A percentile compares a stretch with the other conserved stretches of the same genome.
These are phyloP conservation scores for Lyophyllum decastes DNA, from an alignment of 768 basidiomycete genomes.

Conservation along the genomic window DNA sequence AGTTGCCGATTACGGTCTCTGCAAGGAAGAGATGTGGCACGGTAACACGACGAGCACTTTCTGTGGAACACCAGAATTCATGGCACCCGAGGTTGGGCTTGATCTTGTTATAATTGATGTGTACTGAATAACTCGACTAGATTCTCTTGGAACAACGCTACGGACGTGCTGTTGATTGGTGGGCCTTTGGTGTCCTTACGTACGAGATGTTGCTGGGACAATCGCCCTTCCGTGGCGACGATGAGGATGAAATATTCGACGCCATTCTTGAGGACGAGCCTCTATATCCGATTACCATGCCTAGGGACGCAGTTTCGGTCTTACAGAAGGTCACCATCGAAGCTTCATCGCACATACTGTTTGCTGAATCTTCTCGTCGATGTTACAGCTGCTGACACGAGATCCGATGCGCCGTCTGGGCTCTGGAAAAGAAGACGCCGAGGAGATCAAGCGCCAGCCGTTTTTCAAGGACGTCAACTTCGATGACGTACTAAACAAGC, in stretches of 20 bases:
- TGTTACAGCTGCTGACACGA: constrained; percentile 80
- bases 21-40: constrained; percentile 99
- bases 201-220: constrained; percentile 99
- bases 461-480: constrained; percentile 99
- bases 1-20: constrained; percentile 98
- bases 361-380: background rate
- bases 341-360: background rate
- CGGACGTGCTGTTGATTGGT: constrained; percentile 99
- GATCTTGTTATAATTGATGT: background rate
- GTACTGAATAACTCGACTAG: constrained; percentile 37
- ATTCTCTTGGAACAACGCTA: constrained; percentile 99
- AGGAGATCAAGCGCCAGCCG: constrained; percentile 95
- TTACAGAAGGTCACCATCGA: constrained; percentile 74
- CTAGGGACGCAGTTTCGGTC: constrained; percentile 93
- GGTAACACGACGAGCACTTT: constrained; percentile 97
- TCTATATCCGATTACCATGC: constrained; percentile 99
- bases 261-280: constrained; percentile 99
- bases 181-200: constrained; percentile 98
- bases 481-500: constrained; percentile 96
- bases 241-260: constrained; percentile 99
- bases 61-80: constrained; percentile 99
- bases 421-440: constrained; percentile 88
- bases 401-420: constrained; percentile 92
- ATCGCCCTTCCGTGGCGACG: constrained; percentile 98
- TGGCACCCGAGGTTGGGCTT: constrained; percentile 92